Base-by-base conservation (phyloP, 2,329 filamentous ascomycete species). In the Lasiodiplodia gonubiensis region DNA sequence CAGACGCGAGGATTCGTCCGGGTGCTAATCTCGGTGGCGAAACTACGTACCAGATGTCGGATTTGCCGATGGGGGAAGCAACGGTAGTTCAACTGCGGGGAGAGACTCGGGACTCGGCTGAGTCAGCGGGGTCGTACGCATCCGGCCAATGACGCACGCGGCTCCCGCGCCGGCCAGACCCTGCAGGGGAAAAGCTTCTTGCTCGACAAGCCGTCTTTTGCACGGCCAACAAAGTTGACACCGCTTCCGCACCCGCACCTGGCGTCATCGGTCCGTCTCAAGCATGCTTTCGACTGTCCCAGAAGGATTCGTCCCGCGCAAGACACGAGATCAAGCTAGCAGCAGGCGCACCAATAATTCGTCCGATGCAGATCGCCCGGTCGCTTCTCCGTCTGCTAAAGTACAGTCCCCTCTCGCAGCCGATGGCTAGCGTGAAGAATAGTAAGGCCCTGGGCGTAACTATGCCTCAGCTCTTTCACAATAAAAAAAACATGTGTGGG, bases 91-190 rank as follows among this genome's bases (percentile, higher is more conserved):
- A 39, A 14, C 35, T 59, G 55, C 37, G 53, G 53, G 53, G 33
- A 59, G 55, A 27, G n/a, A 37, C 12, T 23, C 55, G 27, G 27
- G 27, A 12, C 21, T 12, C 18, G 11, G 21, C 23, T 51, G 3
- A 51, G 42, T 49, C 59, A 63, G 46, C 59, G 23, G n/a, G 11
- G 39, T 46, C 21, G 10, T 46, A 21, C 21, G 3, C 21, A n/a
- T 18, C 3, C 42, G 37, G 59, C 59, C 42, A 52, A 49, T 51
- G 59, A 51, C 59, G 46, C 59, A 63, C 18, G 46, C 59, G 59
- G 59, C 30, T 63, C 59, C 18, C 7, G 2, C 12, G 23, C 37
- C 37, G 23, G 37, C 8, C 55, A 7, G 37, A 12, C 21, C 37
- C 33, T 46, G 55, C 21, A 25, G 49, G 21, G 49, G 49, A 2